phyloP scores from a whole-genome alignment of 2,329 filamentous ascomycete species.

The Alternaria triticimaculans region DNA sequence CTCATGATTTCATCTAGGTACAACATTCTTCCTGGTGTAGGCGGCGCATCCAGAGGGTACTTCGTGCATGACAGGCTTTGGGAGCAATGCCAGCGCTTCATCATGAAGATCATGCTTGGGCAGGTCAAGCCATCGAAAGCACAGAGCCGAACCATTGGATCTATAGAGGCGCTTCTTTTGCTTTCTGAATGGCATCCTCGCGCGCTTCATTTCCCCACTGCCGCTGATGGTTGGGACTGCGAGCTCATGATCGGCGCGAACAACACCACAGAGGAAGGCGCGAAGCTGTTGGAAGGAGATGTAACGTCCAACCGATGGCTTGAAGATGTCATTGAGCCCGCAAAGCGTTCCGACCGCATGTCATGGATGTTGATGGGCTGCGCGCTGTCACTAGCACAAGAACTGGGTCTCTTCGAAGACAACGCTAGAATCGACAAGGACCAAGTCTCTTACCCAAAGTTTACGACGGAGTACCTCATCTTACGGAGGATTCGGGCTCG shows the following conservation, averaged over 20 bases:
- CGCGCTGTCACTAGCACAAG: slow-evolving; percentile 60
- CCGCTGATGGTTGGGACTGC: slow-evolving; percentile 63
- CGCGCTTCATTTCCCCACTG: slow-evolving; percentile 61
- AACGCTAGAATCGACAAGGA: slow-evolving; percentile 46
- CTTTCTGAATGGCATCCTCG: slow-evolving; percentile 66
- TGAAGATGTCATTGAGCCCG: slow-evolving; percentile 62
- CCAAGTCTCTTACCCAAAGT: slow-evolving; percentile 43
- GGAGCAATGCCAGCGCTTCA: slow-evolving; percentile 61
- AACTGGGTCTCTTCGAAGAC: slow-evolving; percentile 59
- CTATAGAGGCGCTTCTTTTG: slow-evolving; percentile 61
- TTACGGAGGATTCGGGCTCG: slow-evolving; percentile 44
- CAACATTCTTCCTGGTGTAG: slow-evolving; percentile 47
- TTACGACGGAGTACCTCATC: slow-evolving; percentile 36
- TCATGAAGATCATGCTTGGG: slow-evolving; percentile 61
- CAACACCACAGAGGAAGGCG: slow-evolving; percentile 47
- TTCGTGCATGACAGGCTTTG: slow-evolving; percentile 62
- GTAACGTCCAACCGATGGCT: slow-evolving; percentile 55
- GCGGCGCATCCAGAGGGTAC: slow-evolving; percentile 56
- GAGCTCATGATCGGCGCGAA: slow-evolving; percentile 55
- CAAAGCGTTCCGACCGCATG: slow-evolving; percentile 63
- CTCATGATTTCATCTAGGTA: slow-evolving; percentile 64
- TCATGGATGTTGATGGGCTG: slow-evolving; percentile 66
- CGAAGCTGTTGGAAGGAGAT: slow-evolving; percentile 43
- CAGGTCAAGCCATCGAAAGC: slow-evolving; percentile 61
- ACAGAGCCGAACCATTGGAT: slow-evolving; percentile 58